Percentiles rank a stretch among this genome's conserved stretches.
phyloP scores from a whole-genome alignment of 2,329 filamentous ascomycete genomes.

The Blastomyces emzantsi region DNA sequence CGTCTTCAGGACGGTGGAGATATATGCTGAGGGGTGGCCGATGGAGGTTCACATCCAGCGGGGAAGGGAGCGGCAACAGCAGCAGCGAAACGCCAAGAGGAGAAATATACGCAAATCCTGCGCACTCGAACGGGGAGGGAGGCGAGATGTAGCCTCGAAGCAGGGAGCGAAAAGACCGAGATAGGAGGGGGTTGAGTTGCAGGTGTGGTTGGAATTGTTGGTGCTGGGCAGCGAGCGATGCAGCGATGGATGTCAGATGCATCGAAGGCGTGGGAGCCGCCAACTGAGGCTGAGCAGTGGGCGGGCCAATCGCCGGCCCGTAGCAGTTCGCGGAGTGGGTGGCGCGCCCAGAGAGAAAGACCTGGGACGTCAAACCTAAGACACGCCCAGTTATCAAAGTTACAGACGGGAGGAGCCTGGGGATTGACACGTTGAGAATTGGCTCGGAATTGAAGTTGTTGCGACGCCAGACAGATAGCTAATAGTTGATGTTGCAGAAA shows the following conservation, averaged over 20 bases:
- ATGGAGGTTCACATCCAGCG: slow-evolving; percentile 1
- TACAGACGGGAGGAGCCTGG: background rate
- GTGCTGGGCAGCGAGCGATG: background rate
- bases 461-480: background rate
- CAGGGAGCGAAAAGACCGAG: background rate
- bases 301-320: background rate
- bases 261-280: background rate
- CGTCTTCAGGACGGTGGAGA: slow-evolving; percentile 6
- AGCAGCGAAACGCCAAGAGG: background rate
- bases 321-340: background rate
- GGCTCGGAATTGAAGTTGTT: background rate
- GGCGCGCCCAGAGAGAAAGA: background rate
- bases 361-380: background rate
- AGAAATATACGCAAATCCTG: background rate
- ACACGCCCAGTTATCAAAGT: background rate
- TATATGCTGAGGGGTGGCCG: background rate
- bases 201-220: background rate
- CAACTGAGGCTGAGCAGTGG: slow-evolving; percentile 8
- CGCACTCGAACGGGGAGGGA: background rate
- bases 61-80: background rate
- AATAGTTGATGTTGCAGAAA: background rate
- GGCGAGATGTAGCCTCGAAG: background rate
- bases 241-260: background rate
- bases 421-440: background rate
- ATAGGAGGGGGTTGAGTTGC: background rate